A percentile compares a stretch with the other conserved stretches of the same genome.
phyloP scores from a whole-genome alignment of 352 stramenopile species.

The Phytopythium kandeliae region DNA sequence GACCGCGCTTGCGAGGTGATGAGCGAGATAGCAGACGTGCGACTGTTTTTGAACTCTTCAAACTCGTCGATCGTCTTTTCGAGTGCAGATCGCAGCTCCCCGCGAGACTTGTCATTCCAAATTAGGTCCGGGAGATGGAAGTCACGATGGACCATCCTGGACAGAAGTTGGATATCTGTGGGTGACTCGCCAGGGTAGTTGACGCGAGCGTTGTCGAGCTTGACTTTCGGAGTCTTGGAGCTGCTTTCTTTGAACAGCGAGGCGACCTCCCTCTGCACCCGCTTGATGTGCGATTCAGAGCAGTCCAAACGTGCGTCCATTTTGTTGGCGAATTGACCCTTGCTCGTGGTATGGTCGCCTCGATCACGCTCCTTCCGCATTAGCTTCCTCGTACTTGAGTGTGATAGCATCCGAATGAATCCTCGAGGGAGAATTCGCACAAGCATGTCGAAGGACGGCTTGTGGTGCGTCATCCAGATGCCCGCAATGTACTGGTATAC shows the following conservation, averaged over 20 bases:
- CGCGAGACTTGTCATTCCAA: slow-evolving; percentile 56
- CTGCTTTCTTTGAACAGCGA: slow-evolving; percentile 25
- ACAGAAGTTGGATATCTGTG: slow-evolving; percentile 59
- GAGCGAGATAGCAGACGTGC: slow-evolving; percentile 15
- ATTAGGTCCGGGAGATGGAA: slow-evolving; percentile 78
- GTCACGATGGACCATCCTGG: slow-evolving; percentile 57
- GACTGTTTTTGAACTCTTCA: slow-evolving; percentile 36
- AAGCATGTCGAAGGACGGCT: slow-evolving; percentile 65
- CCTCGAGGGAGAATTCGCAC: slow-evolving; percentile 53
- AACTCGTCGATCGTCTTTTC: slow-evolving; percentile 41
- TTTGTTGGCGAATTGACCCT: slow-evolving; percentile 22
- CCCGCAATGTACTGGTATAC: slow-evolving; percentile 68
- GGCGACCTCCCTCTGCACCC: slow-evolving; percentile 58
- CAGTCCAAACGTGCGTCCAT: slow-evolving; percentile 15
- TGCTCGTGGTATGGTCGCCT: neutral
- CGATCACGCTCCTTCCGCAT: slow-evolving; percentile 49
- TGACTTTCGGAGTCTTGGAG: slow-evolving; percentile 18
- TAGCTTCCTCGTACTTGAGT: slow-evolving; percentile 47
- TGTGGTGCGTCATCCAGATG: slow-evolving; percentile 78
- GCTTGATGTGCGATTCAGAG: slow-evolving; percentile 63
- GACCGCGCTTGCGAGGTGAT: slow-evolving; percentile 16
- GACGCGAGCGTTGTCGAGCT: slow-evolving; percentile 43
- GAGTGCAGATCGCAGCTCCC: slow-evolving; percentile 47
- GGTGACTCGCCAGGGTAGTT: slow-evolving; percentile 77
- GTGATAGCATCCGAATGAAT: slow-evolving; percentile 75